Evolutionary conservation across 768 basidiomycete species (phyloP).

Genomic region (Leucogyrophana mollusca): DNA sequence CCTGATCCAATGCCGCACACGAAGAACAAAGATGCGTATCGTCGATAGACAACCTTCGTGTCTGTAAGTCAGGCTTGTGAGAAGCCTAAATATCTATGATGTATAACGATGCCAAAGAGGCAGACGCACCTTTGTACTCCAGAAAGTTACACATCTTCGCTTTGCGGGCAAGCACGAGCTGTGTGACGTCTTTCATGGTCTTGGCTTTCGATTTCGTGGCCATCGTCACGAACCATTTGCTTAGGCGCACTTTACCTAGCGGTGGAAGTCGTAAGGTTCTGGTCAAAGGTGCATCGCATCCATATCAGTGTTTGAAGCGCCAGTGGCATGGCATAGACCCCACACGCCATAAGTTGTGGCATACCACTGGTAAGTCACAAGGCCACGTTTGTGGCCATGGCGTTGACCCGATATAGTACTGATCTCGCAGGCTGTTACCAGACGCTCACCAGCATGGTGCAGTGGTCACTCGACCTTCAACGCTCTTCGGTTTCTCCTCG

Average conservation of each 20-base stretch:
- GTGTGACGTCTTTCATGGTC: constrained; percentile 95
- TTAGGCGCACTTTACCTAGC: constrained; percentile 91
- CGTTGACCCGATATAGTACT: too few relatives aligned
- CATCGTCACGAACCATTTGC: constrained; percentile 94
- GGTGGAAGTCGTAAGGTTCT: too few relatives aligned
- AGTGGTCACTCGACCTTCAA: too few relatives aligned
- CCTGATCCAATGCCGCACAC: constrained; percentile 78
- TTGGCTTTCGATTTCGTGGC: constrained; percentile 79
- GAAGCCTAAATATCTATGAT: neutral
- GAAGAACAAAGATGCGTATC: constrained; percentile 96
- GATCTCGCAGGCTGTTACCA: too few relatives aligned
- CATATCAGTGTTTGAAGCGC: too few relatives aligned
- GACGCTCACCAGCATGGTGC: too few relatives aligned
- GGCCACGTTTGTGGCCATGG: too few relatives aligned
- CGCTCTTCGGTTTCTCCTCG: too few relatives aligned
- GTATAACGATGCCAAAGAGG: neutral
- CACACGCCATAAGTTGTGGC: too few relatives aligned
- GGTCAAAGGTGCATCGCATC: too few relatives aligned
- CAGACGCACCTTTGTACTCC: constrained; percentile 84
- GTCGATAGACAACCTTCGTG: constrained; percentile 88
- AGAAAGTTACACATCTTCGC: constrained; percentile 95
- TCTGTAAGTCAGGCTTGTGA: constrained; percentile 38
- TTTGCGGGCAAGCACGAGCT: constrained; percentile 83
- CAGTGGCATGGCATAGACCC: too few relatives aligned
- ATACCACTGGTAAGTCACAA: too few relatives aligned